A percentile compares a stretch with the other conserved stretches of the same genome.
These are phyloP conservation scores for Leccinum pellstonianum DNA, from an alignment of 768 basidiomycete genomes.

Conservation along the genomic window DNA sequence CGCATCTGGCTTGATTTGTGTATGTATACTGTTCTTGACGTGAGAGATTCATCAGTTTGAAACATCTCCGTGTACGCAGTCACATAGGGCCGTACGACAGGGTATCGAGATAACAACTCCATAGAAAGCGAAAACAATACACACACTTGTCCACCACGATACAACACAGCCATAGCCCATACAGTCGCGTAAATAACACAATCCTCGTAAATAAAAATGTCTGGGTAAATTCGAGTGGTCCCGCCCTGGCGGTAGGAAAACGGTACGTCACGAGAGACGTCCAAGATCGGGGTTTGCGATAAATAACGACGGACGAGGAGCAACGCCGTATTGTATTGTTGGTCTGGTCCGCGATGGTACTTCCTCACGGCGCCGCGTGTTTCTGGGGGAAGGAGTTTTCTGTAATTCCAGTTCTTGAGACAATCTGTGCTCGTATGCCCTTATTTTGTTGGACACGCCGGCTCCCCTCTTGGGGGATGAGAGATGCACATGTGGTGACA, in stretches of 20 bases:
- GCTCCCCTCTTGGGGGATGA: slow-evolving; percentile 7
- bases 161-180: slow-evolving; percentile 9
- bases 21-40: not conserved
- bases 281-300: slow-evolving; percentile 61
- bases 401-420: slow-evolving; percentile 52
- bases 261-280: slow-evolving; percentile 13
- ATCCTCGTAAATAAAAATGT: not conserved
- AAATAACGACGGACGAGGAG: slow-evolving; percentile 60
- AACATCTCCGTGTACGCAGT: not conserved
- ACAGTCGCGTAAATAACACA: not conserved
- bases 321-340: slow-evolving; percentile 62
- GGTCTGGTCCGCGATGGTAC: slow-evolving; percentile 38
- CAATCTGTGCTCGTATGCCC: slow-evolving; percentile 56
- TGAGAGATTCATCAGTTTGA: not conserved
- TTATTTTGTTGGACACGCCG: slow-evolving; percentile 51
- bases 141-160: not conserved
- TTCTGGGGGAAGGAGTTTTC: slow-evolving; percentile 33
- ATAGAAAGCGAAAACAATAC: slow-evolving; percentile 6
- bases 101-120: slow-evolving; percentile 10
- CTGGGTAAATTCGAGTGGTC: slow-evolving; percentile 2
- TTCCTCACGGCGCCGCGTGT: slow-evolving; percentile 45
- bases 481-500: not conserved
- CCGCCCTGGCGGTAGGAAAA: not conserved
- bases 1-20: slow-evolving; percentile 1
- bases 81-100: not conserved